phyloP scores from a whole-genome alignment of 2,329 filamentous ascomycete species.

The Aspergillus vadensis region DNA sequence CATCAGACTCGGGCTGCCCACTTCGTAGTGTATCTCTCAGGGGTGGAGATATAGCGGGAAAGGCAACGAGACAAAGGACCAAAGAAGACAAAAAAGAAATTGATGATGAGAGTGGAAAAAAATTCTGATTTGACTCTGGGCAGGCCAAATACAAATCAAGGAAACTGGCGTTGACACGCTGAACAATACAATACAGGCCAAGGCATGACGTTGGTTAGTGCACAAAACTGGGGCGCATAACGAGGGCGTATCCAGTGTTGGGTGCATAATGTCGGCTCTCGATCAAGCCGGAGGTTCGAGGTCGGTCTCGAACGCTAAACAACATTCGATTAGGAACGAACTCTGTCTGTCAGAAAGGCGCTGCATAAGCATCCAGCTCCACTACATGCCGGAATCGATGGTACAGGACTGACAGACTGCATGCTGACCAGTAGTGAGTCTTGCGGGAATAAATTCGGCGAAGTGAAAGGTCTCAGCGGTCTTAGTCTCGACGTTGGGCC shows the following conservation, averaged over 20 bases:
- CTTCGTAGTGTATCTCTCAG: not conserved
- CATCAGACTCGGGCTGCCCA: not conserved
- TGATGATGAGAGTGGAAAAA: not conserved
- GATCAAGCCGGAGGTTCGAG: conserved; percentile 3
- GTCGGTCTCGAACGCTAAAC: conserved; percentile 4
- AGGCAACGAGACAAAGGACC: not conserved
- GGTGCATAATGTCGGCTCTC: not conserved
- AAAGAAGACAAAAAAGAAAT: not conserved
- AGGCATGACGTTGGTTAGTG: conserved; percentile 5
- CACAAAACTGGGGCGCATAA: not conserved
- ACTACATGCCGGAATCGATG: not conserved
- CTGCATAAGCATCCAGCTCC: not conserved
- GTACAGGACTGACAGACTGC: not conserved
- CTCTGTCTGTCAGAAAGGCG: not conserved
- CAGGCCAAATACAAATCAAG: not conserved
- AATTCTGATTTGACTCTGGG: not conserved
- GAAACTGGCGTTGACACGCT: not conserved
- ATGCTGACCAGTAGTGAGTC: not conserved
- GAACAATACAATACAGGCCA: not conserved
- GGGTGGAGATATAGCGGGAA: not conserved
- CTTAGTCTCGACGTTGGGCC: not conserved
- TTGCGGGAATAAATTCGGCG: not conserved
- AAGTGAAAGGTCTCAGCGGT: not conserved
- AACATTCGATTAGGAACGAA: not conserved
- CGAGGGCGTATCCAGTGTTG: not conserved